A percentile compares a stretch with the other conserved stretches of the same genome.
These are phyloP conservation scores for Trametes versicolor DNA, from an alignment of 1,284 basidiomycete genomes.

Conservation along the genomic window DNA sequence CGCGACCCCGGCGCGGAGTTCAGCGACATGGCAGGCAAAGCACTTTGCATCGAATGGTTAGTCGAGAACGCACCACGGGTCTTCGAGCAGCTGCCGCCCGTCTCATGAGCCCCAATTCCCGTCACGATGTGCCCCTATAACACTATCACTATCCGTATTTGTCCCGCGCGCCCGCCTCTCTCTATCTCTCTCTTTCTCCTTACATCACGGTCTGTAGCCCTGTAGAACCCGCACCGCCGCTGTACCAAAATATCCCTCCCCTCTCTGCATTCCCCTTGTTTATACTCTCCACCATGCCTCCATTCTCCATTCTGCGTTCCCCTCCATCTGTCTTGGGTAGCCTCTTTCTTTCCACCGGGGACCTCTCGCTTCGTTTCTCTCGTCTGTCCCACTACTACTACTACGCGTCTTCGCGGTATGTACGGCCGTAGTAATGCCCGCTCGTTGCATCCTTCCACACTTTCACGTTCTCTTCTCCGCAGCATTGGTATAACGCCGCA, in stretches of 20 bases:
- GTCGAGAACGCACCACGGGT: slow-evolving; percentile 86
- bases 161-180: slow-evolving; percentile 8
- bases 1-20: slow-evolving; percentile 90
- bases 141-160: slow-evolving; percentile 28
- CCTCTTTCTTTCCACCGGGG: slow-evolving; percentile 7
- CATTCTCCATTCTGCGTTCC: no score
- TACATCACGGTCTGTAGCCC: slow-evolving; percentile 32
- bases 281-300: slow-evolving; percentile 17
- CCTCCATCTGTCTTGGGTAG: slow-evolving; percentile 8
- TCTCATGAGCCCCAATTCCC: slow-evolving; percentile 7
- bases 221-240: slow-evolving; percentile 29
- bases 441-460: background rate
- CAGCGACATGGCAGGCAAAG: slow-evolving; percentile 96
- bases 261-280: slow-evolving; percentile 10
- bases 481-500: background rate
- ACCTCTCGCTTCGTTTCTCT: slow-evolving; percentile 7
- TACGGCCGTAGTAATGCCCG: background rate
- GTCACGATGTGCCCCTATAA: slow-evolving; percentile 1
- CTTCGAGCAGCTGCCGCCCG: slow-evolving; percentile 51
- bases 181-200: slow-evolving; percentile 8
- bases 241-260: slow-evolving; percentile 29
- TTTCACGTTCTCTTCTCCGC: background rate
- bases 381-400: background rate
- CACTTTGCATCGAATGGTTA: slow-evolving; percentile 91
- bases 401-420: background rate